phyloP scores from a whole-genome alignment of 2,329 filamentous ascomycete species.

The Penicillium freii region DNA sequence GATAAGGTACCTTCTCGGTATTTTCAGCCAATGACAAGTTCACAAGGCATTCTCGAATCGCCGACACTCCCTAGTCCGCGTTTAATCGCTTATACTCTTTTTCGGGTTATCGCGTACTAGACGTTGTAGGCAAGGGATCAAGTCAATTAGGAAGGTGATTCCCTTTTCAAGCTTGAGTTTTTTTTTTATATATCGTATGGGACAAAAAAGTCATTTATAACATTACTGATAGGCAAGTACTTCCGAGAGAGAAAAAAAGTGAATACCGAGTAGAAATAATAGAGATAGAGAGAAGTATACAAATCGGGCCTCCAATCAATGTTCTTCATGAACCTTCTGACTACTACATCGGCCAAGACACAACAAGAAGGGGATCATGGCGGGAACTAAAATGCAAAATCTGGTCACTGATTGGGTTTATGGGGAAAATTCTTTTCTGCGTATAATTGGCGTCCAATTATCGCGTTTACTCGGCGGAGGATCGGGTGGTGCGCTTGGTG shows the following conservation, averaged over 20 bases:
- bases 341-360: slow-evolving; percentile 5
- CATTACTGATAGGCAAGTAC: not conserved
- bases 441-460: not conserved
- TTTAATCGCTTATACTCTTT: not conserved
- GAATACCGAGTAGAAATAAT: slow-evolving; percentile 3
- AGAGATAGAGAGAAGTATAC: slow-evolving; percentile 7
- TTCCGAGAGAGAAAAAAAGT: not conserved
- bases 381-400: slow-evolving; percentile 9
- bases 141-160: not conserved
- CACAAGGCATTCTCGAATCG: not conserved
- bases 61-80: slow-evolving; percentile 10
- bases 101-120: not conserved
- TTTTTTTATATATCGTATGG: not conserved
- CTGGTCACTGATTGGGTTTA: slow-evolving; percentile 12
- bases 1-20: slow-evolving; percentile 24
- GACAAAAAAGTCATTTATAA: not conserved
- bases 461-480: slow-evolving; percentile 37
- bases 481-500: slow-evolving; percentile 59
- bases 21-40: slow-evolving; percentile 14
- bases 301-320: slow-evolving; percentile 5
- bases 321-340: not conserved
- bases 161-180: not conserved
- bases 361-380: slow-evolving; percentile 7
- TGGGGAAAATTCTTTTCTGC: slow-evolving; percentile 14
- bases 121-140: not conserved